Percentiles rank a stretch among this genome's conserved stretches.
Conservation (phyloP, 2,329 filamentous ascomycete genomes). For the Didymella sp. region DNA sequence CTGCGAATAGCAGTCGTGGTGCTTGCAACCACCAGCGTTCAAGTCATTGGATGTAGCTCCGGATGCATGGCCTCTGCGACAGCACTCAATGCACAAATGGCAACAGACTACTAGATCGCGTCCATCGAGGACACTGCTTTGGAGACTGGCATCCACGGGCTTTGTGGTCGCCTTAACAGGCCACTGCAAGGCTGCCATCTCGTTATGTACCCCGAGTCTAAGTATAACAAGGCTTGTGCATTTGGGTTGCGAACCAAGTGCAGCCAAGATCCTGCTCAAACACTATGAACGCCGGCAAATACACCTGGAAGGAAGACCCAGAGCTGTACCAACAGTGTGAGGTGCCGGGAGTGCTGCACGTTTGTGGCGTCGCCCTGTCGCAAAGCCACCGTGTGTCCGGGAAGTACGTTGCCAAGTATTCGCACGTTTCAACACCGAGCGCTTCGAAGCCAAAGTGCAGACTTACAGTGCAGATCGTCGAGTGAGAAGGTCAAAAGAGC, state of each 20-base stretch:
- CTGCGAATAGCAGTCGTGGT: background rate
- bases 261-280: background rate
- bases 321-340: background rate
- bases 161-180: background rate
- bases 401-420: background rate
- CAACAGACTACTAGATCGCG: background rate
- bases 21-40: background rate
- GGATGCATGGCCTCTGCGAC: background rate
- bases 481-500: background rate
- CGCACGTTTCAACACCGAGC: background rate
- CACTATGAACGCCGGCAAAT: background rate
- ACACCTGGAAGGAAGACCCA: background rate
- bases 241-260: background rate
- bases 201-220: background rate
- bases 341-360: background rate
- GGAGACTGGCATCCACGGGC: background rate
- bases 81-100: background rate
- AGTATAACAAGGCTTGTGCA: background rate
- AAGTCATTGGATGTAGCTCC: background rate
- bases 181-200: constrained; percentile 5
- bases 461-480: background rate
- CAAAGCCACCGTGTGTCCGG: background rate
- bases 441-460: background rate
- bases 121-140: background rate
- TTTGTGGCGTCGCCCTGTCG: background rate